Base-by-base conservation (phyloP, 2,329 filamentous ascomycete species). In the Acephala macrosclerotiorum region DNA sequence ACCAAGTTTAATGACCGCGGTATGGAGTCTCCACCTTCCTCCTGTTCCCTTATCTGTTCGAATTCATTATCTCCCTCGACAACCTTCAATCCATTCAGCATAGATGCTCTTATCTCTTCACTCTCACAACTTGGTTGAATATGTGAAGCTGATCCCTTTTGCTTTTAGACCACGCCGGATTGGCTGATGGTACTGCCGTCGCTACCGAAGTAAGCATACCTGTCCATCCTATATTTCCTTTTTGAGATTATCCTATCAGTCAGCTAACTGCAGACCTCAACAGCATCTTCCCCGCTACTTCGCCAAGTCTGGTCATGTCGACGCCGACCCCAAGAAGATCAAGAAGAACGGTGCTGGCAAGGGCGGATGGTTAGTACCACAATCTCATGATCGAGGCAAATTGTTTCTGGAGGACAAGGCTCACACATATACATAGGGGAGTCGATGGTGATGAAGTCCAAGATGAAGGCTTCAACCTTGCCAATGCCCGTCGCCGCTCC, bases 261-360 rank as follows among this genome's bases (percentile, higher is more conserved):
- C 35, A 60, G 40, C 65, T 67, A 57, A 66, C 58, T 55, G 38
- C 22, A 35, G 45, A 16, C 51, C 55, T 53, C 49, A 59, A 70
- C 91, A 96, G 72, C 87, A 91, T 75, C 82, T 97, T 33, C 95
- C 96, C 76, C 93, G 94, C 77, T 98, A 92, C 87, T 98, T 98
- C 79, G 93, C 88, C 80, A 97, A 97, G 83, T 82, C 88, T 67
- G 95, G 95, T 72, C 90, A 91, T 77, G 84, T 88, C 74, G 94
- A 94, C 76, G 84, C 85, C 73, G 92, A 97, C 77, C 95, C 96
- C 68, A 94, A 93, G 80, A 96, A 96, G 85, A 90, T 91, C 77
- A 99, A 99, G 89, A 99, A 99, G 85, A 92, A 97, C 76, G 95
- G 95, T 70, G 91, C 87, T 72, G 95, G 95, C 73, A 94, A 92